A percentile compares a stretch with the other conserved stretches of the same genome.
phyloP scores from a whole-genome alignment of 1,139 yeast species.

The Sugiyamaella japonica region DNA sequence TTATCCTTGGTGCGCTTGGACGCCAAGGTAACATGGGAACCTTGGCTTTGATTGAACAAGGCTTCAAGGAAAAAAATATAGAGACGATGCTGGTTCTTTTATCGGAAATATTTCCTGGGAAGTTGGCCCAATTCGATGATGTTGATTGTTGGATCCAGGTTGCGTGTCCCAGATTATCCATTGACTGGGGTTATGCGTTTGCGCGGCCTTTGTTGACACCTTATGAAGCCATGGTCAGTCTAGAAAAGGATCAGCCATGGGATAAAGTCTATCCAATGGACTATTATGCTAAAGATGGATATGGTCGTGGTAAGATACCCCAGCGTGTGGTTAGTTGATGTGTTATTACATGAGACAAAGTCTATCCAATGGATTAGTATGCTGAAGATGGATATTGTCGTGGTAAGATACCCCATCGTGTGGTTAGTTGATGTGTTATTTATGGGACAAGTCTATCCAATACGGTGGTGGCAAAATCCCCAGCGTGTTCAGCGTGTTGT shows the following conservation, averaged over 20 bases:
- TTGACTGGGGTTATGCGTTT: slow-evolving; percentile 99
- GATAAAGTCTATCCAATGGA: slow-evolving; percentile 85
- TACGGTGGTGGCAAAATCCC: slow-evolving; percentile 89
- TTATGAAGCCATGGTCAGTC: slow-evolving; percentile 91
- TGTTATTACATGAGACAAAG: slow-evolving; percentile 62
- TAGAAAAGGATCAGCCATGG: slow-evolving; percentile 73
- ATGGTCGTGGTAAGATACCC: slow-evolving; percentile 85
- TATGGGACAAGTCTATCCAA: slow-evolving; percentile 77
- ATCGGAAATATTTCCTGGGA: slow-evolving; percentile 92
- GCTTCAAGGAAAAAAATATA: slow-evolving; percentile 55
- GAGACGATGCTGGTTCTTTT: slow-evolving; percentile 78
- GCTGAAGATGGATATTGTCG: slow-evolving; percentile 90
- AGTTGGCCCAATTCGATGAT: slow-evolving; percentile 89
- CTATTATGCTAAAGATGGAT: slow-evolving; percentile 85
- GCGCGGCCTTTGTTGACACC: slow-evolving; percentile 91
- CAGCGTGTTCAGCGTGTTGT: slow-evolving; percentile 34
- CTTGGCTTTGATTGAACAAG: slow-evolving; percentile 59
- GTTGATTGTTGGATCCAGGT: slow-evolving; percentile 96
- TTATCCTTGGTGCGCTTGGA: slow-evolving; percentile 93
- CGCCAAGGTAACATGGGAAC: slow-evolving; percentile 91
- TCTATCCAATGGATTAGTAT: slow-evolving; percentile 96
- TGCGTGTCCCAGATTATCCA: slow-evolving; percentile 94
- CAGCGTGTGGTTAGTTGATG: slow-evolving; percentile 29
- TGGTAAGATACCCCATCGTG: slow-evolving; percentile 61
- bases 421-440: slow-evolving; percentile 4